A percentile compares a stretch with the other conserved stretches of the same genome.
Evolutionary conservation across 2,329 filamentous ascomycete genomes (phyloP).

Genomic region (Cladorrhinum sp.): DNA sequence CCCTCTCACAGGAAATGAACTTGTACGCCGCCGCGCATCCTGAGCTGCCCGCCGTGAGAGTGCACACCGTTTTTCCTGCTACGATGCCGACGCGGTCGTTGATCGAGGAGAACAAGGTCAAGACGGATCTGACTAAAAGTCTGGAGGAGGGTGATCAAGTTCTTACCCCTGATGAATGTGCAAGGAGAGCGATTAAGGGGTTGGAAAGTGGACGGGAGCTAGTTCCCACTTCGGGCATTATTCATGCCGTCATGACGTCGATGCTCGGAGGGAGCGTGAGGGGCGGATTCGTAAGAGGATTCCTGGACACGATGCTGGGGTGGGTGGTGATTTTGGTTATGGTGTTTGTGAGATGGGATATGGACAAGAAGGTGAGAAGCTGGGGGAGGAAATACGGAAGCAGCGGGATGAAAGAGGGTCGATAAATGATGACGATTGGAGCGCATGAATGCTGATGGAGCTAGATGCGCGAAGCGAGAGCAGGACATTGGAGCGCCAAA

Average conservation of each 20-base stretch:
- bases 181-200: slow-evolving; percentile 52
- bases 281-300: slow-evolving; percentile 29
- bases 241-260: slow-evolving; percentile 53
- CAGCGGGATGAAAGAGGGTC: background rate
- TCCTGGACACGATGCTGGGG: slow-evolving; percentile 35
- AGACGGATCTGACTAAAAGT: slow-evolving; percentile 38
- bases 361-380: slow-evolving; percentile 37
- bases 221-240: slow-evolving; percentile 59
- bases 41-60: slow-evolving; percentile 40
- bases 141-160: slow-evolving; percentile 37
- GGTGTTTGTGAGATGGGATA: slow-evolving; percentile 37
- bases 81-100: slow-evolving; percentile 60
- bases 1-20: slow-evolving; percentile 57
- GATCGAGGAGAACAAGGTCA: slow-evolving; percentile 35
- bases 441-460: background rate
- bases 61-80: slow-evolving; percentile 65
- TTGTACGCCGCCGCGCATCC: slow-evolving; percentile 35
- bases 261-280: slow-evolving; percentile 33
- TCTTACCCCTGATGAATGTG: slow-evolving; percentile 55
- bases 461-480: background rate
- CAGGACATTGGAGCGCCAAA: background rate
- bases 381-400: slow-evolving; percentile 33
- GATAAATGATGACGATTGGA: background rate
- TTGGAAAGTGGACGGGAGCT: slow-evolving; percentile 63
- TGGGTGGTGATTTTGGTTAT: slow-evolving; percentile 37